Evolutionary conservation across 2,329 filamentous ascomycete species (phyloP), one percentile per base, ranked within the genome.

Genomic region (Uncinocarpus reesii): DNA sequence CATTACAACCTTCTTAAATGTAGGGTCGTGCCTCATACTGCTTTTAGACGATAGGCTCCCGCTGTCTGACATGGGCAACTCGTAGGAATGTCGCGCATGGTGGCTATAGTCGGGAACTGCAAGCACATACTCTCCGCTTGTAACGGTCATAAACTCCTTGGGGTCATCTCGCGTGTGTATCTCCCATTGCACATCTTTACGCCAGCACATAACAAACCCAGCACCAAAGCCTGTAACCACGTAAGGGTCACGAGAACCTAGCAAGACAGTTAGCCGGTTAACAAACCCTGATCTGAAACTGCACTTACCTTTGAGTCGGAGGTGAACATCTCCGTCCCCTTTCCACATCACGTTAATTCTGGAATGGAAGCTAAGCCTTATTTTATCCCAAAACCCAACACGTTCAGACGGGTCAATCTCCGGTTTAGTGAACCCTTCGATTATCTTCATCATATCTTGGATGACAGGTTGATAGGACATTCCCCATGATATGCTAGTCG

Each of bases 401-500:
- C 84, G 78, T 55, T 98, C 93, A 0, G 92, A 96, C 1, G 86
- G 84, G 63, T 98, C 93, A 23, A 95, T 75, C 54, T 90, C 89
- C 6, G 90, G 87, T 62, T 98, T 98, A 0, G 90, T 95, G 63
- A 98, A 96, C 2, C 86, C 90, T 66, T 98, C 92, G 52, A 98
- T 85, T 21, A 89, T 89, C 78, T 96, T 95, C 92, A 98, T 98
- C 84, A 96, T 95, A 61, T 98, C 93, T 64, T 98, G 92, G 42
- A 98, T 90, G 1, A 90, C 90, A 23, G 93, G 92, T 61, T 98
- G 93, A 60, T 96, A 98, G 1, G 89, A 95, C 38, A 92, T 89
- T 6, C 89, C 89, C 93, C 92, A 98, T 0, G 90, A 95, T 46
- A 98, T 90, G 37, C 86, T 81, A 0, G 92, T 98, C 1, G 93